Evolutionary conservation across 352 stramenopile genomes (phyloP), one percentile per base, ranked within the genome.

Genomic region (Phytophthora idaei): DNA sequence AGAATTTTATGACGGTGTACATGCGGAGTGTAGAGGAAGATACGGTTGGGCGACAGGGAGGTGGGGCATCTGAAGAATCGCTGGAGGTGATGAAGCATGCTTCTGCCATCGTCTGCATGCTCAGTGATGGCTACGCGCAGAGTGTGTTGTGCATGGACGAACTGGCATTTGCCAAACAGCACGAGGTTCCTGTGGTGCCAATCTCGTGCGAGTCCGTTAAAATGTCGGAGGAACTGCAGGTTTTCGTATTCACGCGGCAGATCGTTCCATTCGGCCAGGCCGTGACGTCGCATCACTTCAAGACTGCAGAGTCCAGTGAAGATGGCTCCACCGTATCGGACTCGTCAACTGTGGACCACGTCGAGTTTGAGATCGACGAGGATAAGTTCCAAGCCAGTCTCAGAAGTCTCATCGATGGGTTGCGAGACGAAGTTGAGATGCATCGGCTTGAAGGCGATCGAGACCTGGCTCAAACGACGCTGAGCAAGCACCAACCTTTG

Each of bases 181-280:
- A 80, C 55, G 74, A 87, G 37, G 72, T 93, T 12, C 76, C 83
- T 17, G 79, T 92, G n/a, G 74, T 93, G 39, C 81, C 86, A 9
- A 89, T 91, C 36, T 92, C 83, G 27, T 87, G 77, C 48, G 87
- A 90, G 39, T 59, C 70, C 2, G 74, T 85, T 45, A 76, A 67
- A 25, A 74, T 92, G 54, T 83, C 82, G 5, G 85, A 93, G 42
- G 83, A 89, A 53, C 73, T 94, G 29, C 83, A 93, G 57, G 71
- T 92, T 37, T 93, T 90, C 49, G 61, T 93, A 15, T 92, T 87
- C 64, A 93, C 85, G 8, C 78, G 87, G 4, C 85, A 93, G 61
- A 90, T 94, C 37, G 85, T 94, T 27, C 85, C 87, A 15, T 93
- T 94, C 50, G 64, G 73, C 17, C 76, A 85, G 21, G 78, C 80